A percentile compares a stretch with the other conserved stretches of the same genome.
Evolutionary conservation across 345 rosid species (phyloP).

Genomic region (Linum trigynum): DNA sequence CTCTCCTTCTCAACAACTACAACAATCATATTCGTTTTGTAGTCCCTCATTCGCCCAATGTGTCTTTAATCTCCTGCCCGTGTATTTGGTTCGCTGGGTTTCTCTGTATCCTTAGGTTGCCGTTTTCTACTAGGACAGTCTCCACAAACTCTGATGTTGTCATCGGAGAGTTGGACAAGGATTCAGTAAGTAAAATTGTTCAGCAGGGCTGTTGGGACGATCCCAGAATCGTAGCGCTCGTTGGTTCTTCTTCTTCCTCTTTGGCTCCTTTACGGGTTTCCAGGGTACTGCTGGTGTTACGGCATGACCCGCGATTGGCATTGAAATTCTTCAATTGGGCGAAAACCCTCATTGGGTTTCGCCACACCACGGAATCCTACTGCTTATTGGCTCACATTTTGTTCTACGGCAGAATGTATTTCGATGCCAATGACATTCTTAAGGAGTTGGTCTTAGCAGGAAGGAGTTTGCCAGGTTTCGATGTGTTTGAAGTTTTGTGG

Average conservation of each 20-base stretch:
- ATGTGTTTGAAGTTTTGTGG: constrained; percentile 58
- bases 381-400: constrained; percentile 48
- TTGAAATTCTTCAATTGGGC: constrained; percentile 59
- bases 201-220: constrained; percentile 39
- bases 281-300: constrained; percentile 39
- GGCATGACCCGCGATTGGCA: constrained; percentile 43
- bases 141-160: constrained; percentile 13
- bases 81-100: background rate
- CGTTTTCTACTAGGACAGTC: constrained; percentile 26
- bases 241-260: constrained; percentile 20
- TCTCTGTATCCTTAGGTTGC: constrained; percentile 34
- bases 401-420: constrained; percentile 46
- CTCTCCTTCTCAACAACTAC: too few relatives aligned
- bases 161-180: constrained; percentile 21
- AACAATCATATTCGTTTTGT: too few relatives aligned
- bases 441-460: constrained; percentile 37
- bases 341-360: constrained; percentile 31
- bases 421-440: constrained; percentile 37
- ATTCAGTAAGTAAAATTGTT: constrained; percentile 33
- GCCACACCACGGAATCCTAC: constrained; percentile 38
- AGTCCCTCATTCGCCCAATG: too few relatives aligned
- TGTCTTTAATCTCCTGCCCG: too few relatives aligned
- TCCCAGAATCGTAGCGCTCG: constrained; percentile 19
- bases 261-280: constrained; percentile 45
- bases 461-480: constrained; percentile 22